phyloP scores from a whole-genome alignment of 2,329 filamentous ascomycete genomes.

The Monilinia polystroma region DNA sequence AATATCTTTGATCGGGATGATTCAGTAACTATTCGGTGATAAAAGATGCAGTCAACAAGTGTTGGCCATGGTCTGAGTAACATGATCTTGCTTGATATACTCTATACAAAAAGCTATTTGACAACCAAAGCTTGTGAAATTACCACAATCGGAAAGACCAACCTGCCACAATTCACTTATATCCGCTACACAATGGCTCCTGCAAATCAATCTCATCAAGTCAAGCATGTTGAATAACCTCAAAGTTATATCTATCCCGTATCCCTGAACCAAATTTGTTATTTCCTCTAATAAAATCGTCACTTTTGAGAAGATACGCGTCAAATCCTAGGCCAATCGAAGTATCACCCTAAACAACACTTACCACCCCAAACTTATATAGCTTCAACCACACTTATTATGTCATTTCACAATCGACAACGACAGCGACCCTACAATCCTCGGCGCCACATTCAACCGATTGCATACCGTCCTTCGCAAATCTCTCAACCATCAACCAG shows the following conservation, averaged over 20 bases:
- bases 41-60: background rate
- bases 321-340: background rate
- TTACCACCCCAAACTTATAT: background rate
- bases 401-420: background rate
- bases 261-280: background rate
- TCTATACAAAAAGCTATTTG: background rate
- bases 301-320: background rate
- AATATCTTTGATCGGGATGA: background rate
- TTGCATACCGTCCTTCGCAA: background rate
- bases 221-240: conserved; percentile 8
- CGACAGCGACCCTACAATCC: conserved; percentile 1
- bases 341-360: background rate
- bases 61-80: background rate
- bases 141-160: conserved; percentile 6
- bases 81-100: conserved; percentile 1
- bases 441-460: conserved; percentile 1
- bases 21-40: background rate
- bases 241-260: background rate
- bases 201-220: background rate
- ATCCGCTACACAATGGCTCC: background rate
- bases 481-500: background rate
- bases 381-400: background rate
- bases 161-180: background rate
- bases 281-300: background rate
- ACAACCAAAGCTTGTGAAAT: conserved; percentile 3